Conservation (phyloP, 768 basidiomycete species). For the Lentinula aciculospora region DNA sequence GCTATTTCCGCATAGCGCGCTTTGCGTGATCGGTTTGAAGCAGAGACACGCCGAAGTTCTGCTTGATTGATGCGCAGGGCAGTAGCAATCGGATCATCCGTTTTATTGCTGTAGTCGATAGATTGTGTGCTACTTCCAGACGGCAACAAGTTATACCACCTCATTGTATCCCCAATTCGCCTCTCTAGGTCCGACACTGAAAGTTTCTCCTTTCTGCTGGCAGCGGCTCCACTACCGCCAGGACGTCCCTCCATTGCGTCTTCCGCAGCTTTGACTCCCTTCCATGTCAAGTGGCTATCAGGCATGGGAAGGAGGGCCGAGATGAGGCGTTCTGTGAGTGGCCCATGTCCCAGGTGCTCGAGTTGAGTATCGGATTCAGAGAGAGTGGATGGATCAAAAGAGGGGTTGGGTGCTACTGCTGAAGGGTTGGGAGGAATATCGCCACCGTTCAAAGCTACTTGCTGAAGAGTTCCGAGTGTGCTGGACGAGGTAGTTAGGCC, state of each 20-base stretch:
- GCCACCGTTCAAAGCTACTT: conserved; percentile 25
- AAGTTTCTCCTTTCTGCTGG: conserved; percentile 66
- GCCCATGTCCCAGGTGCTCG: conserved; percentile 82
- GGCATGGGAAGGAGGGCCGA: conserved; percentile 69
- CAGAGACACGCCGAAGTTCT: conserved; percentile 69
- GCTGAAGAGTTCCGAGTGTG: conserved; percentile 18
- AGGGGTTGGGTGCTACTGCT: conserved; percentile 48
- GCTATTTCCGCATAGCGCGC: conserved; percentile 68
- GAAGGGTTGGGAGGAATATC: conserved; percentile 17
- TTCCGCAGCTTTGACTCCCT: conserved; percentile 77
- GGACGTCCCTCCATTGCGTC: conserved; percentile 83
- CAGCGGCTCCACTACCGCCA: conserved; percentile 74
- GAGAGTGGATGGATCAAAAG: conserved; percentile 82
- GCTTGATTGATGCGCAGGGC: conserved; percentile 85
- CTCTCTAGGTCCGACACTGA: conserved; percentile 78
- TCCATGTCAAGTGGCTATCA: conserved; percentile 52
- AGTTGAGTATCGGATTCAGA: conserved; percentile 60
- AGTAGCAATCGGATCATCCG: conserved; percentile 92
- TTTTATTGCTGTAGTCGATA: conserved; percentile 72
- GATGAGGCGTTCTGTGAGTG: conserved; percentile 79
- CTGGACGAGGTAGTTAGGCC: conserved; percentile 4
- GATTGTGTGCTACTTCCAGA: conserved; percentile 19
- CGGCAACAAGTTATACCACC: conserved; percentile 61
- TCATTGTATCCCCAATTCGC: conserved; percentile 69
- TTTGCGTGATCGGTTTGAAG: conserved; percentile 82